Evolutionary conservation across 805 yeast genomes (phyloP).

Genomic region (Zygosaccharomyces siamensis): DNA sequence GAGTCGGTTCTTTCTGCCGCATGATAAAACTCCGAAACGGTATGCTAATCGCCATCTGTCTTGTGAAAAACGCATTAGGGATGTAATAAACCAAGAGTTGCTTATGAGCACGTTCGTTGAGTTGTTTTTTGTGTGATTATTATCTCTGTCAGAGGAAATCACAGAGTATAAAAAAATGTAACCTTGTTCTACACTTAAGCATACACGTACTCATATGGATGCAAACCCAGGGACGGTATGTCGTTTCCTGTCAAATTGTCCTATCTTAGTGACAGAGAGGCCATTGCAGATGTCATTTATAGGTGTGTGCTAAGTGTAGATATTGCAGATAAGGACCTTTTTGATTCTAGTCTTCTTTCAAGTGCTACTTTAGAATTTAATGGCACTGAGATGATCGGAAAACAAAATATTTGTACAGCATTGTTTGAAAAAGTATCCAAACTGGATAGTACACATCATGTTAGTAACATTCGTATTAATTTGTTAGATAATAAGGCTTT

Average conservation of each 20-base stretch:
- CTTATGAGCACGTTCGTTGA: too few relatives aligned
- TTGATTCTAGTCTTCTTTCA: constrained; percentile 4
- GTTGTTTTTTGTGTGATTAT: too few relatives aligned
- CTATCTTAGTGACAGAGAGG: constrained; percentile 4
- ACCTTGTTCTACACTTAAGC: too few relatives aligned
- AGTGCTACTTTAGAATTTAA: constrained; percentile 2
- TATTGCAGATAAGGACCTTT: constrained; percentile 2
- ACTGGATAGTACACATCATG: constrained; percentile 7
- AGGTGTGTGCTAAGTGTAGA: constrained; percentile 6
- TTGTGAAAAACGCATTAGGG: too few relatives aligned
- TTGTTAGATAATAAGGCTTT: background rate
- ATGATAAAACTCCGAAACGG: too few relatives aligned
- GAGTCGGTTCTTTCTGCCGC: too few relatives aligned
- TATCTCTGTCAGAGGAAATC: too few relatives aligned
- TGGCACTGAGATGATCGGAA: constrained; percentile 3
- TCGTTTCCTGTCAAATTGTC: constrained; percentile 1
- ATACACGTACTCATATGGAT: too few relatives aligned
- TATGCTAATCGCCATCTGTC: too few relatives aligned
- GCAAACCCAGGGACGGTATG: background rate
- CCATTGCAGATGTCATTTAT: constrained; percentile 6
- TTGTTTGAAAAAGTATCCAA: constrained; percentile 2
- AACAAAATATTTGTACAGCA: background rate
- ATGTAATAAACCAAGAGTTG: too few relatives aligned
- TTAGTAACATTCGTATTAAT: constrained; percentile 7
- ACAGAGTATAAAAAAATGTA: too few relatives aligned